These are phyloP conservation scores for Aristolochia contorta DNA, from an alignment of 164 flowering plant species.

Conservation along the genomic window DNA sequence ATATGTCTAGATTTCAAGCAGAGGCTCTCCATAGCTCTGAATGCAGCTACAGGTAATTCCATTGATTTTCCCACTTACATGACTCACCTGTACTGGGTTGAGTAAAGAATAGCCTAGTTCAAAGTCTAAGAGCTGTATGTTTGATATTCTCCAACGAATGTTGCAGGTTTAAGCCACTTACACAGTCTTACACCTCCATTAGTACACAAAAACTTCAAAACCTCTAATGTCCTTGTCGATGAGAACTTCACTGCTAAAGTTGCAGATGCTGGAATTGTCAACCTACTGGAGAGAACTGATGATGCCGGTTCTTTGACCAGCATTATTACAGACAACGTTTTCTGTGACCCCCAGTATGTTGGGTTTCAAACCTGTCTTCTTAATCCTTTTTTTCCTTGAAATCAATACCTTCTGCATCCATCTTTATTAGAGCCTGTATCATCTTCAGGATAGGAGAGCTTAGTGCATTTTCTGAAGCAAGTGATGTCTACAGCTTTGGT, in stretches of 20 bases:
- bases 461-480: constrained; percentile 25
- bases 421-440: neutral
- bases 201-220: constrained; percentile 57
- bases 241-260: constrained; percentile 76
- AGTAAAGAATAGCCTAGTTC: neutral
- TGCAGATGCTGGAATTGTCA: constrained; percentile 52
- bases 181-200: constrained; percentile 51
- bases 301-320: constrained; percentile 40
- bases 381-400: neutral
- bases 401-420: neutral
- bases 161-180: constrained; percentile 55
- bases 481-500: constrained; percentile 67
- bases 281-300: constrained; percentile 35
- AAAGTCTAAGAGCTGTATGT: neutral
- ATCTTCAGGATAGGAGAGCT: constrained; percentile 31
- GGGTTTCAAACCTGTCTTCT: neutral
- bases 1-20: constrained; percentile 60
- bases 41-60: constrained; percentile 63
- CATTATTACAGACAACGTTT: constrained; percentile 21
- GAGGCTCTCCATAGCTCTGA: constrained; percentile 56
- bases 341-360: constrained; percentile 60
- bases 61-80: neutral
- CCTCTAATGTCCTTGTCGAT: constrained; percentile 66
- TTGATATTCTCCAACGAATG: neutral
- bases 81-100: too few relatives aligned